phyloP scores from a whole-genome alignment of 352 stramenopile species.

The Phytophthora brassicae region DNA sequence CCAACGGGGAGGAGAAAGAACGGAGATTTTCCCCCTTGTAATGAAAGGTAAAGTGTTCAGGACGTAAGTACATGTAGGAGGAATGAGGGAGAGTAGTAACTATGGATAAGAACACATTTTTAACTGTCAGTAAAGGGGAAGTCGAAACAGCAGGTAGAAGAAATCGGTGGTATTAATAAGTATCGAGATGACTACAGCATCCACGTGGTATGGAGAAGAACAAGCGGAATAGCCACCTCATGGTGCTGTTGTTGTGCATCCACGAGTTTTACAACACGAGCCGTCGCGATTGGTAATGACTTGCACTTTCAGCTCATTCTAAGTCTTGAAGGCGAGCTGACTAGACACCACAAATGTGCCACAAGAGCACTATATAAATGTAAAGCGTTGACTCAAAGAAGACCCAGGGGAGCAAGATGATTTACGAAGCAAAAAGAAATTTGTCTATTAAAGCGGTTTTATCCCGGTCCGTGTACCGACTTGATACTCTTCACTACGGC shows the following conservation, averaged over 20 bases:
- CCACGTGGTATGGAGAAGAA: not conserved
- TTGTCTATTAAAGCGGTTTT: no score
- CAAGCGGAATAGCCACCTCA: not conserved
- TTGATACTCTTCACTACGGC: no score
- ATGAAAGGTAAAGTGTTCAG: conserved; percentile 14
- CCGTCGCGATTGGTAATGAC: not conserved
- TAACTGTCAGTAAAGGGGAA: no score
- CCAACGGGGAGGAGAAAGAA: not conserved
- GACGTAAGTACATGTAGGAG: not conserved
- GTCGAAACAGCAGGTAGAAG: not conserved
- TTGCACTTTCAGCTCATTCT: no score
- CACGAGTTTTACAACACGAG: not conserved
- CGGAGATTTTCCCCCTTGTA: conserved; percentile 1
- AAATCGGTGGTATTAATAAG: not conserved
- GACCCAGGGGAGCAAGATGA: no score
- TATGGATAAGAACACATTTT: conserved; percentile 12
- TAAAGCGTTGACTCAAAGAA: no score
- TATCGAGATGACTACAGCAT: not conserved
- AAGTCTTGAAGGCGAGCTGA: no score
- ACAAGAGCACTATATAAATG: no score
- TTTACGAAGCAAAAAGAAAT: no score
- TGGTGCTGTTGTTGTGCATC: not conserved
- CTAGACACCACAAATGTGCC: no score
- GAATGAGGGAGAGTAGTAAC: not conserved
- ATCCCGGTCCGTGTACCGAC: no score